These are phyloP conservation scores for Fusarium sacchari DNA, from an alignment of 2,329 filamentous ascomycete genomes.

Conservation along the genomic window DNA sequence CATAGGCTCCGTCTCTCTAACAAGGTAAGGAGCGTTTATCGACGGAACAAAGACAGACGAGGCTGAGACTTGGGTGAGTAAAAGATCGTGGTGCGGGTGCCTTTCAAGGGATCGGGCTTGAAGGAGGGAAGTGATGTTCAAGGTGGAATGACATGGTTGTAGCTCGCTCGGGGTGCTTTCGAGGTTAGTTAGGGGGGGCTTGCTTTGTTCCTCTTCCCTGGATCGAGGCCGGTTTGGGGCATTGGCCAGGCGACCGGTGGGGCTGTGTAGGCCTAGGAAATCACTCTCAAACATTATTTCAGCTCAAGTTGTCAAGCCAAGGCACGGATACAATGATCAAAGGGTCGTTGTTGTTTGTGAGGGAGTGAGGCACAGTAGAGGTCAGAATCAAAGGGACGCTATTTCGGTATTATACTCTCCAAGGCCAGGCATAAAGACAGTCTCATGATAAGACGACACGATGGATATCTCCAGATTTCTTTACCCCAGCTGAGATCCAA, in stretches of 20 bases:
- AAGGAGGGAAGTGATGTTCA: slow-evolving; percentile 41
- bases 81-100: slow-evolving; percentile 4
- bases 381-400: neutral
- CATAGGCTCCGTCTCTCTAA: slow-evolving; percentile 30
- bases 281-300: neutral
- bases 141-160: slow-evolving; percentile 44
- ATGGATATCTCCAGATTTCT: neutral
- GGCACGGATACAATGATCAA: neutral
- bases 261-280: slow-evolving; percentile 18
- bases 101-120: slow-evolving; percentile 33
- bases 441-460: neutral
- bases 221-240: slow-evolving; percentile 38
- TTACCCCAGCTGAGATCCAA: neutral
- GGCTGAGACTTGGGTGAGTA: slow-evolving; percentile 23
- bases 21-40: slow-evolving; percentile 22
- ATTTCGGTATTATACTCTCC: fast-evolving
- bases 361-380: neutral
- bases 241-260: slow-evolving; percentile 48
- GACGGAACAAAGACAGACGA: slow-evolving; percentile 20
- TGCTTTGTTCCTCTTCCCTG: slow-evolving; percentile 32
- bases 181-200: slow-evolving; percentile 38
- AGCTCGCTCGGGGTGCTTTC: slow-evolving; percentile 19
- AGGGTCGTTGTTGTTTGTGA: neutral
- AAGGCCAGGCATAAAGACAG: neutral
- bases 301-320: neutral